A percentile compares a stretch with the other conserved stretches of the same genome.
These are phyloP conservation scores for Plasmodium gaboni DNA, from an alignment of 169 alveolate species.

Conservation along the genomic window DNA sequence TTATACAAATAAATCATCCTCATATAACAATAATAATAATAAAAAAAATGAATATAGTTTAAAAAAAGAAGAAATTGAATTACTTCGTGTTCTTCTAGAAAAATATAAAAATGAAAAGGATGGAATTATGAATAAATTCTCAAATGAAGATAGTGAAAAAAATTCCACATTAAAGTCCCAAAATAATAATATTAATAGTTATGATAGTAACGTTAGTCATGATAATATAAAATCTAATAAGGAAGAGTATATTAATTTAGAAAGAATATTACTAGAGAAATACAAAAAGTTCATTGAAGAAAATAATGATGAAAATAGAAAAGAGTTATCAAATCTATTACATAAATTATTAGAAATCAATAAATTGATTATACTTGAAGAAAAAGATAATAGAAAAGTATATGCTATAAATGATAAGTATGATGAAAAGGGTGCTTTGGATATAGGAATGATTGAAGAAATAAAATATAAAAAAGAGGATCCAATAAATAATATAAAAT, in stretches of 20 bases:
- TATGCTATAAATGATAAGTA: neutral
- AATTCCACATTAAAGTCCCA: neutral
- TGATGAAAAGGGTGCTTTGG: neutral
- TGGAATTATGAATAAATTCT: neutral
- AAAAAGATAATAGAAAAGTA: neutral
- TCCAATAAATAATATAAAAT: constrained; percentile 26
- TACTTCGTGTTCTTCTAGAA: constrained; percentile 8
- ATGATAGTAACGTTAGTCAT: too few species aligned
- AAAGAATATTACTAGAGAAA: constrained; percentile 19
- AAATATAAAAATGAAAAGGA: constrained; percentile 15
- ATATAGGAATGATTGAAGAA: neutral
- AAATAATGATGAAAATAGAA: neutral
- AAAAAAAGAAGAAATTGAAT: constrained; percentile 36
- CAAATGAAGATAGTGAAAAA: neutral
- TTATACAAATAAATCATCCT: neutral
- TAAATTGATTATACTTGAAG: neutral
- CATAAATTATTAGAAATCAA: constrained; percentile 18
- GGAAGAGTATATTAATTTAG: constrained; percentile 6
- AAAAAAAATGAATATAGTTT: neutral
- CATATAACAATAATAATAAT: neutral
- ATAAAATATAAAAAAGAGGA: neutral
- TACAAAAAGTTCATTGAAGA: neutral
- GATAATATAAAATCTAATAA: neutral
- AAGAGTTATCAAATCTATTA: constrained; percentile 23
- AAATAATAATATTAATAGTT: too few species aligned